phyloP scores from a whole-genome alignment of 768 basidiomycete genomes.

The Rhodotorula taiwanensis region DNA sequence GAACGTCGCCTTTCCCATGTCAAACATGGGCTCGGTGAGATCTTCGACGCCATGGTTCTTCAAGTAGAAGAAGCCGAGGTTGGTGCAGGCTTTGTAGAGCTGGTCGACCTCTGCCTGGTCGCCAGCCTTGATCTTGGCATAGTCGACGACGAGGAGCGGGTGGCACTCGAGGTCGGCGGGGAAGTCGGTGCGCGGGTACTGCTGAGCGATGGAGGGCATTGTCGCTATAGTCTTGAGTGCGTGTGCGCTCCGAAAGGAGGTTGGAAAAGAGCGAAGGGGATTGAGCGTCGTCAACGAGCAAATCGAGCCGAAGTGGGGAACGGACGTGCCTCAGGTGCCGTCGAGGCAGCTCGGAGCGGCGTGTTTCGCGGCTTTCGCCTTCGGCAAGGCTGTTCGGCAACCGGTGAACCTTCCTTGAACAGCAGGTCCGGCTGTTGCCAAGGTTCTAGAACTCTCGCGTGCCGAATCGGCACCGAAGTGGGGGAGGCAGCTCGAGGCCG shows the following conservation, averaged over 20 bases:
- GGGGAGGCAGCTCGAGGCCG: too few relatives aligned
- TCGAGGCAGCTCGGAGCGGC: too few relatives aligned
- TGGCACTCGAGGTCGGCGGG: slow-evolving; percentile 54
- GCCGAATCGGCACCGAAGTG: too few relatives aligned
- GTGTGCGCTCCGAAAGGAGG: neutral
- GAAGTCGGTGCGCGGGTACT: slow-evolving; percentile 43
- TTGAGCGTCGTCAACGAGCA: too few relatives aligned
- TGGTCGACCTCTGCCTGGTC: slow-evolving; percentile 51
- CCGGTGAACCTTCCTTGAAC: too few relatives aligned
- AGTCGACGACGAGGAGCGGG: slow-evolving; percentile 57
- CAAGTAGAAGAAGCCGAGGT: slow-evolving; percentile 61
- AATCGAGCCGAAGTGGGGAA: too few relatives aligned
- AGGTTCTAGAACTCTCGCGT: too few relatives aligned
- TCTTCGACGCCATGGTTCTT: slow-evolving; percentile 13
- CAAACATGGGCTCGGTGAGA: slow-evolving; percentile 54
- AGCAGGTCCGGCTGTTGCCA: too few relatives aligned
- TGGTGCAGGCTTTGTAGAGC: slow-evolving; percentile 57
- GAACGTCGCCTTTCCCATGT: slow-evolving; percentile 55
- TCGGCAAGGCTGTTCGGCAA: too few relatives aligned
- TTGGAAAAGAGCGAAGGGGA: neutral
- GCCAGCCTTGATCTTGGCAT: slow-evolving; percentile 49
- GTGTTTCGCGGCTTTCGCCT: too few relatives aligned
- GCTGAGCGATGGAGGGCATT: neutral
- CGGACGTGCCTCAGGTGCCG: too few relatives aligned
- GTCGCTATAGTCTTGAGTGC: neutral